Conservation (phyloP, 225 moss, liverwort and hornwort species). For the Asterella californica region DNA sequence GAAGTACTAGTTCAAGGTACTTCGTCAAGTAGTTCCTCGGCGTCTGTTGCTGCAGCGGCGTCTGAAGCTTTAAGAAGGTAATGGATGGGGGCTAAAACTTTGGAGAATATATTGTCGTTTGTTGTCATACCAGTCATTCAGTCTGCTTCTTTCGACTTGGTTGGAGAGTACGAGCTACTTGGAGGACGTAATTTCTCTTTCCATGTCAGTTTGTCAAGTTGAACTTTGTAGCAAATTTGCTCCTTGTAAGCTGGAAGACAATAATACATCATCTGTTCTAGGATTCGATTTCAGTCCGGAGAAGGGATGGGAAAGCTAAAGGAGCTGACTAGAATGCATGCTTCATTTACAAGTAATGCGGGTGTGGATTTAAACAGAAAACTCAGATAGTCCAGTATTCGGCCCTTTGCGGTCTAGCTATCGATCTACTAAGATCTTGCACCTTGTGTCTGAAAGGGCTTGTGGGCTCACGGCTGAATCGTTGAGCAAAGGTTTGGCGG, state of each 20-base stretch:
- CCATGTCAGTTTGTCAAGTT: neutral
- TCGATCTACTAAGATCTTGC: neutral
- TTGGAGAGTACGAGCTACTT: neutral
- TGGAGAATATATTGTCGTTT: too few relatives aligned
- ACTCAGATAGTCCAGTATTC: neutral
- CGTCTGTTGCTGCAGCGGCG: constrained; percentile 20
- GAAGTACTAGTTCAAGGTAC: constrained; percentile 11
- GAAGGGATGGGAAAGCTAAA: neutral
- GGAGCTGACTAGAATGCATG: neutral
- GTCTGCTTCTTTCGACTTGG: neutral
- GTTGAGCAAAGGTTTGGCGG: constrained; percentile 3
- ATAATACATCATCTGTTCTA: too few relatives aligned
- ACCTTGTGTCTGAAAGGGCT: constrained; percentile 17
- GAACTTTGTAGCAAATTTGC: neutral
- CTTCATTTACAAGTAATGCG: too few relatives aligned
- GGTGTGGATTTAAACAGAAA: neutral
- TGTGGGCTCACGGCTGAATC: constrained; percentile 18
- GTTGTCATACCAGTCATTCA: neutral
- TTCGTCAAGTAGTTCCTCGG: constrained; percentile 8
- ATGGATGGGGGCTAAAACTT: neutral
- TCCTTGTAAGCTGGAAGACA: too few relatives aligned
- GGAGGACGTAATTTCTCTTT: neutral
- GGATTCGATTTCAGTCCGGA: too few relatives aligned
- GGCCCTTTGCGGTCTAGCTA: neutral
- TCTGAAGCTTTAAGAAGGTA: constrained; percentile 28